A percentile compares a stretch with the other conserved stretches of the same genome.
phyloP scores from a whole-genome alignment of 352 stramenopile genomes.

The Thalassiosira livingstoniorum region DNA sequence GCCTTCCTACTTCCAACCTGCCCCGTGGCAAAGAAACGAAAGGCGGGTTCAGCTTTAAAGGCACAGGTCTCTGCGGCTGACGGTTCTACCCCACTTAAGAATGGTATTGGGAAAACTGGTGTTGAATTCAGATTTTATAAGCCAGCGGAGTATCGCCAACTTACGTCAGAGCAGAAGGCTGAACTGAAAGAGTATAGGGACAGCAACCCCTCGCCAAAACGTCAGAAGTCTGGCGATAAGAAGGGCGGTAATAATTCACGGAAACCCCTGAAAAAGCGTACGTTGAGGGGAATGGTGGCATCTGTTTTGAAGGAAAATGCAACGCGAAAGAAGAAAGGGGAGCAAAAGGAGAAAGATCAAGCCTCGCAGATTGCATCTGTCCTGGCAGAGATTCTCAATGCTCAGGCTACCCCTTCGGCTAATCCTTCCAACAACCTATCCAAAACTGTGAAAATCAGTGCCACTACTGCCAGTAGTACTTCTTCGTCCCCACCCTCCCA shows the following conservation, averaged over 20 bases:
- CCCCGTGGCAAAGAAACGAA: constrained; percentile 25
- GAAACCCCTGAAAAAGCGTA: neutral
- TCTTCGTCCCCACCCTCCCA: too few relatives aligned
- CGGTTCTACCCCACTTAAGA: neutral
- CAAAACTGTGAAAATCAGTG: neutral
- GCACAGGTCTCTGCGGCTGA: neutral
- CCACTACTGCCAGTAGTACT: too few relatives aligned
- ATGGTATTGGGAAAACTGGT: neutral
- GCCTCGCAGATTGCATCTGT: neutral
- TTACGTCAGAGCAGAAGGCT: neutral
- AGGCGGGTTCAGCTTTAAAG: neutral
- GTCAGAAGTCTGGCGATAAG: too few relatives aligned
- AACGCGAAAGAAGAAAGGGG: neutral
- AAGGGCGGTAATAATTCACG: too few relatives aligned
- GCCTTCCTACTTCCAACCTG: constrained; percentile 20
- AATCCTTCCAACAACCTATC: too few relatives aligned
- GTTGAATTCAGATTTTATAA: constrained; percentile 13
- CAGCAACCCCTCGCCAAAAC: too few relatives aligned
- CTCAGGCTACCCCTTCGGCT: too few relatives aligned
- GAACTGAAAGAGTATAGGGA: too few relatives aligned
- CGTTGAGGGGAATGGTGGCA: neutral
- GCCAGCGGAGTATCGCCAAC: neutral
- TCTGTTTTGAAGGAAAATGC: neutral
- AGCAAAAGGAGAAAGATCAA: neutral
- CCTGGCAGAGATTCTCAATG: neutral